phyloP scores from a whole-genome alignment of 2,329 filamentous ascomycete species.

The Arthrobotrys sinensis region DNA sequence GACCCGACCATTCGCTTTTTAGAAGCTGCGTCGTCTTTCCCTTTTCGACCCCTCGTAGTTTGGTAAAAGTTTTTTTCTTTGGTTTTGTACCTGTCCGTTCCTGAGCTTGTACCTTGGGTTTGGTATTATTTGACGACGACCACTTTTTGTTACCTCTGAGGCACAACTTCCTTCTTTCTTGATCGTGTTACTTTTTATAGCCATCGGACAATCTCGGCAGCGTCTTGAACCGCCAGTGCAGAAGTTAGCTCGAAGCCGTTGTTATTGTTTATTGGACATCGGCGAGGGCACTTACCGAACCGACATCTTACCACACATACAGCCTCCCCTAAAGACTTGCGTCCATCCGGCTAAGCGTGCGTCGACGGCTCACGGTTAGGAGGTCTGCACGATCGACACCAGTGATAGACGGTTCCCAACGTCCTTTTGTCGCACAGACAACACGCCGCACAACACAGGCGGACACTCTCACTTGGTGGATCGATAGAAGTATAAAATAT shows the following conservation, averaged over 20 bases:
- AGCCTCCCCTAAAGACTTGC: background rate
- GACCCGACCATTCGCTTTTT: slow-evolving; percentile 47
- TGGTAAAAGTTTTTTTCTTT: slow-evolving; percentile 25
- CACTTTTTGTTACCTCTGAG: slow-evolving; percentile 4
- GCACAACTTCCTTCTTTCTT: slow-evolving; percentile 37
- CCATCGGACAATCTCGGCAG: slow-evolving; percentile 58
- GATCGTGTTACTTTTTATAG: slow-evolving; percentile 61
- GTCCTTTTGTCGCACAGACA: slow-evolving; percentile 49
- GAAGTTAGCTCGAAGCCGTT: background rate
- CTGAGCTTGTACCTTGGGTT: slow-evolving; percentile 11
- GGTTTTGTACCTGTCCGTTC: background rate
- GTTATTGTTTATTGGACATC: slow-evolving; percentile 18
- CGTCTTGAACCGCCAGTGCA: slow-evolving; percentile 16
- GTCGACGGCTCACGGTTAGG: slow-evolving; percentile 6
- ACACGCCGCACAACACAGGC: slow-evolving; percentile 35
- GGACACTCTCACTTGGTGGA: background rate
- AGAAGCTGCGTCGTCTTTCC: slow-evolving; percentile 24
- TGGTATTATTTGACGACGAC: slow-evolving; percentile 22
- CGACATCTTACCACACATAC: background rate
- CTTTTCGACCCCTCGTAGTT: slow-evolving; percentile 32
- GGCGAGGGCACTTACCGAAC: slow-evolving; percentile 17
- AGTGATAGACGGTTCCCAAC: slow-evolving; percentile 44
- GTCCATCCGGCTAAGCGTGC: background rate
- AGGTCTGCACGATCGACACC: slow-evolving; percentile 48
- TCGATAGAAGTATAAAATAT: too few relatives aligned